Base-by-base conservation (phyloP, 129 eudicot species). In the carrot (Daucus carota) region DNA sequence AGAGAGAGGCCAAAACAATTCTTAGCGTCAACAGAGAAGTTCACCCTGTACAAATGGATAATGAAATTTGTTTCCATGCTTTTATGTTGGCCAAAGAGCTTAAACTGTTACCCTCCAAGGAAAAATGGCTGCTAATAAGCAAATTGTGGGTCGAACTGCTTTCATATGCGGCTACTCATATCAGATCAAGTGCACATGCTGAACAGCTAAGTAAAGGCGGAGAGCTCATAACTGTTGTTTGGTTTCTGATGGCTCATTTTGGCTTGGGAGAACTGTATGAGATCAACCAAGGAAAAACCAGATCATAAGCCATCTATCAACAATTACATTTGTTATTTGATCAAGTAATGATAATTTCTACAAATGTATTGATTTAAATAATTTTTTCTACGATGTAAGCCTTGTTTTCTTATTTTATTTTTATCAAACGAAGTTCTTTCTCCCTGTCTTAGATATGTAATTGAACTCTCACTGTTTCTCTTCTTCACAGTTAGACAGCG, bases 171-270 rank as follows among this genome's bases (percentile, higher is more conserved):
- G 90, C 93, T 12, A 74, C 62, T 72, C 88, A 86, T 77, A 69
- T 84, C 29, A 79, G 85, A 48, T 85, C 90, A 59, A 84, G 76
- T 45, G 43, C 78, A 11, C 90, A 82, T 59, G 85, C 85, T 6
- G 82, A 82, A 26, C 88, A 86, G 76, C 86, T 88, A 12, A 81
- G 87, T 65, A 82, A 48, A 68, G 93, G 93, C 8, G 93, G 93
- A 14, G 85, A 88, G 79, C 86, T 88, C 16, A 52, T 88, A 52
- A 88, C 93, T 24, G 9, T 83, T 12, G 88, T 88, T 52, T 88
- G 93, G 93, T 68, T 88, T 74, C 47, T 88, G 43, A 88, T 88
- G 89, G 76, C 87, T 50, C 89, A 88, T 83, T 83, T 88, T 66
- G 92, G 92, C 16, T 78, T 88, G 76, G 90, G 90, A 8, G 83